These are phyloP conservation scores for Ascochyta koolunga DNA, from an alignment of 2,329 filamentous ascomycete genomes.

Conservation along the genomic window DNA sequence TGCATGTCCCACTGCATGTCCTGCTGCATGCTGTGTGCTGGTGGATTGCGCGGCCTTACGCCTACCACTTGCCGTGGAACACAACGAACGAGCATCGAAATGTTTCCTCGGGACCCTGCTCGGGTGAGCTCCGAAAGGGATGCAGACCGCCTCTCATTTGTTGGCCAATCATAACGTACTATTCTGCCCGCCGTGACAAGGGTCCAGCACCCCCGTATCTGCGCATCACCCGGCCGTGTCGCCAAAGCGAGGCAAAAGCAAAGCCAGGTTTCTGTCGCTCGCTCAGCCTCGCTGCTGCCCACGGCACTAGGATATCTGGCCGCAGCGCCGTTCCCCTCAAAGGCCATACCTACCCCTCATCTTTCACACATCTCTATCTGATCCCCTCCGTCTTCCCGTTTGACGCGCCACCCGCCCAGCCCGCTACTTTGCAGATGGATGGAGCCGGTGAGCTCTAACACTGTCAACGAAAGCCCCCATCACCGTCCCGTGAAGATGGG, in stretches of 20 bases:
- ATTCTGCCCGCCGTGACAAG: slow-evolving; percentile 14
- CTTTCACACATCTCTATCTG: slow-evolving; percentile 13
- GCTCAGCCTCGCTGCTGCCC: slow-evolving; percentile 25
- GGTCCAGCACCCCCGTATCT: slow-evolving; percentile 15
- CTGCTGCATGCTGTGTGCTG: slow-evolving; percentile 18
- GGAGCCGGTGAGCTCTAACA: slow-evolving; percentile 45
- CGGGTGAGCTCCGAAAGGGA: slow-evolving; percentile 16
- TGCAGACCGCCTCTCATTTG: not conserved
- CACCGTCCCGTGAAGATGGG: slow-evolving; percentile 28
- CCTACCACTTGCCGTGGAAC: slow-evolving; percentile 4
- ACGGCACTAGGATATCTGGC: slow-evolving; percentile 22
- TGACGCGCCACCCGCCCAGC: slow-evolving; percentile 31
- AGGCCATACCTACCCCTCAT: slow-evolving; percentile 27
- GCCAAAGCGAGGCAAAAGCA: slow-evolving; percentile 18
- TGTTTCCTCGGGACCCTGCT: slow-evolving; percentile 7
- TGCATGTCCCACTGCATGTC: slow-evolving; percentile 14
- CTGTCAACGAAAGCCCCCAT: slow-evolving; percentile 32
- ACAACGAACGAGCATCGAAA: slow-evolving; percentile 5
- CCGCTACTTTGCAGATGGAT: slow-evolving; percentile 47
- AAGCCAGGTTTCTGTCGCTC: slow-evolving; percentile 13
- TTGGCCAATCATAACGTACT: slow-evolving; percentile 2
- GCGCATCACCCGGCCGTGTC: slow-evolving; percentile 15
- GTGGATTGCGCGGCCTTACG: slow-evolving; percentile 12
- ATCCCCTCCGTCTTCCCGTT: slow-evolving; percentile 19
- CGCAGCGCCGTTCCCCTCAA: slow-evolving; percentile 21